These are phyloP conservation scores for Paraurostyla sp. DNA, from an alignment of 73 alveolate genomes.

Conservation along the genomic window DNA sequence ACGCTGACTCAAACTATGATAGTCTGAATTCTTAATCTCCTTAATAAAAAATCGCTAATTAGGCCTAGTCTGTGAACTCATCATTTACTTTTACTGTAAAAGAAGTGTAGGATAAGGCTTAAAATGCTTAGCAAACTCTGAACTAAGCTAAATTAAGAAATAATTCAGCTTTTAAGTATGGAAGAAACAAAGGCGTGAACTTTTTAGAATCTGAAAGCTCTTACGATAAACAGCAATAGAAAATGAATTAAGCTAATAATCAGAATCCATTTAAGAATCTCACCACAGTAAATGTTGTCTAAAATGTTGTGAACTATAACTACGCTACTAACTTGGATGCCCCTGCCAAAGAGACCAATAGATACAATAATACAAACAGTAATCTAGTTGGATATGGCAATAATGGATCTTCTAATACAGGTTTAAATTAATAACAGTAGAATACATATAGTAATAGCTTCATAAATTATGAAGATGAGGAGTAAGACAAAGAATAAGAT, in stretches of 20 bases:
- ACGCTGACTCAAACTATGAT: no score
- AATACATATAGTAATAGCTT: no score
- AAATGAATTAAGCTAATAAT: background rate
- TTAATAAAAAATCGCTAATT: no score
- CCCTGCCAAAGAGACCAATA: background rate
- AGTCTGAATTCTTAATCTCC: no score
- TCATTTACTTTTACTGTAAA: conserved; percentile 32
- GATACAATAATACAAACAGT: background rate
- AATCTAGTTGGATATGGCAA: no score
- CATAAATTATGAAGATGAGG: background rate
- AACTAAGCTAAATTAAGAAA: no score
- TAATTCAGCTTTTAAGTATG: conserved; percentile 9
- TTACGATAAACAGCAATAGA: background rate
- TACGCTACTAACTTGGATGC: background rate
- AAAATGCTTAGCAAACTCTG: background rate
- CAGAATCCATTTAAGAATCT: conserved; percentile 25
- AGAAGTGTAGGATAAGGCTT: background rate
- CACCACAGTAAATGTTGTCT: conserved; percentile 47
- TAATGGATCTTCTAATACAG: no score
- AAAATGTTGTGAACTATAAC: conserved; percentile 47
- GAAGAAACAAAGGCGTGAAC: background rate
- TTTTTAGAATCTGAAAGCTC: background rate
- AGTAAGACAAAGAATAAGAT: background rate
- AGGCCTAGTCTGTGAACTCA: background rate
- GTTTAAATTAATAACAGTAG: no score